Conservation (phyloP, 305 asterid species). For the Stenogyne calaminthoides region DNA sequence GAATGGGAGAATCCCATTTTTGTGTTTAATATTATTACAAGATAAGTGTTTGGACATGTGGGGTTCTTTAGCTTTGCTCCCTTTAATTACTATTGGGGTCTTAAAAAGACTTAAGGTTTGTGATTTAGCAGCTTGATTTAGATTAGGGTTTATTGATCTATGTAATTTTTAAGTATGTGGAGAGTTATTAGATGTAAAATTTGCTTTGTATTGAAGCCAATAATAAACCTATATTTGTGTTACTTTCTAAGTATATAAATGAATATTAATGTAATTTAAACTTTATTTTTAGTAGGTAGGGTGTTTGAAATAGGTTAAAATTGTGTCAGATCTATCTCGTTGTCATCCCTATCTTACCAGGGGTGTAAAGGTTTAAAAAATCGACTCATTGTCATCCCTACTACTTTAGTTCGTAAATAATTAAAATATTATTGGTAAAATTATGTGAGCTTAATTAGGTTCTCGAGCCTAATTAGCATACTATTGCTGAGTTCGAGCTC, state of each 20-base stretch:
- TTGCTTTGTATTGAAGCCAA: background rate
- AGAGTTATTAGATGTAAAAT: background rate
- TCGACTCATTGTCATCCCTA: too few species aligned
- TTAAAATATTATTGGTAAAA: too few species aligned
- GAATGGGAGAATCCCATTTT: slow-evolving; percentile 36
- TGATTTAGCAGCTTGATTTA: slow-evolving; percentile 20
- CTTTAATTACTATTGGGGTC: slow-evolving; percentile 25
- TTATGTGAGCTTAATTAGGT: too few species aligned
- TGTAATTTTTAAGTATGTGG: background rate
- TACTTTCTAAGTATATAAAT: too few species aligned
- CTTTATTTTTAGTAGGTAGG: too few species aligned
- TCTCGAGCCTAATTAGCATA: too few species aligned
- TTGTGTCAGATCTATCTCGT: background rate
- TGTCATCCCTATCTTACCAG: too few species aligned
- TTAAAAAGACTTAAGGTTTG: slow-evolving; percentile 27
- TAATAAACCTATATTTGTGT: background rate
- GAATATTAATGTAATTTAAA: too few species aligned
- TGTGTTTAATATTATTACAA: background rate
- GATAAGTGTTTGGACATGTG: slow-evolving; percentile 24
- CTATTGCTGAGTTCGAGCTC: too few species aligned
- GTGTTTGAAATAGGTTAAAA: background rate
- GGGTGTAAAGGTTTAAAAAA: too few species aligned
- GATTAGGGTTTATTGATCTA: background rate
- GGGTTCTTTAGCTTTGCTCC: slow-evolving; percentile 9
- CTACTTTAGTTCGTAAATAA: too few species aligned